Evolutionary conservation across 2,329 filamentous ascomycete genomes (phyloP).

Genomic region (Cordyceps fumosorosea): DNA sequence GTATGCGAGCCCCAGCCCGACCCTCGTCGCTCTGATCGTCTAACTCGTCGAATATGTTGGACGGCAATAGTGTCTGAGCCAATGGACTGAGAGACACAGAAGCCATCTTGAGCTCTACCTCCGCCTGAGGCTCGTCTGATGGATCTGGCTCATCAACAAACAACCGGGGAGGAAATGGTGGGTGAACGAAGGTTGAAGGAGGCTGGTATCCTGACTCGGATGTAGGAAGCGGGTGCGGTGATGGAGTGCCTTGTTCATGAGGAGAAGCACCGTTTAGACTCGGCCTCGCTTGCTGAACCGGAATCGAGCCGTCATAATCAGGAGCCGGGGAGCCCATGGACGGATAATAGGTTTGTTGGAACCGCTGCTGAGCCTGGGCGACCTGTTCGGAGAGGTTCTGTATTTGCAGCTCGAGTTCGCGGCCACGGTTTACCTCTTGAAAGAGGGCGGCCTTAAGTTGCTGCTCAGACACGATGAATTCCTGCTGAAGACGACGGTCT

Average conservation of each 20-base stretch:
- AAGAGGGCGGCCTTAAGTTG: conserved; percentile 46
- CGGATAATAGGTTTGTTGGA: conserved; percentile 39
- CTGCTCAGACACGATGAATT: conserved; percentile 49
- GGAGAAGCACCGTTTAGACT: conserved; percentile 43
- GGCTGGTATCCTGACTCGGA: conserved; percentile 39
- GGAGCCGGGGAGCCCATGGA: conserved; percentile 37
- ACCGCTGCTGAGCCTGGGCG: conserved; percentile 34
- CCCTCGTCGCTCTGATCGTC: conserved; percentile 51
- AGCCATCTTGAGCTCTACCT: conserved; percentile 54
- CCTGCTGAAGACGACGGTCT: conserved; percentile 44
- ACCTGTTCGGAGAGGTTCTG: conserved; percentile 42
- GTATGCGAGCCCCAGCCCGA: conserved; percentile 26
- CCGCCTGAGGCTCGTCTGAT: conserved; percentile 41
- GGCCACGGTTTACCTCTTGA: conserved; percentile 40
- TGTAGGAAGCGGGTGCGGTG: conserved; percentile 33
- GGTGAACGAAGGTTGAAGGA: conserved; percentile 47
- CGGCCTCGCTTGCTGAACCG: conserved; percentile 39
- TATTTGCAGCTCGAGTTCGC: conserved; percentile 41
- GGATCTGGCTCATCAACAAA: conserved; percentile 37
- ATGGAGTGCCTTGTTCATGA: conserved; percentile 33
- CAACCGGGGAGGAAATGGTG: conserved; percentile 46
- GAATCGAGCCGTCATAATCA: conserved; percentile 40
- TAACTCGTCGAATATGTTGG: conserved; percentile 56
- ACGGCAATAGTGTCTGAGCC: conserved; percentile 66
- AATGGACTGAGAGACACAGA: conserved; percentile 72